Evolutionary conservation across 2,329 filamentous ascomycete genomes (phyloP).

Genomic region (Zymoseptoria brevis): DNA sequence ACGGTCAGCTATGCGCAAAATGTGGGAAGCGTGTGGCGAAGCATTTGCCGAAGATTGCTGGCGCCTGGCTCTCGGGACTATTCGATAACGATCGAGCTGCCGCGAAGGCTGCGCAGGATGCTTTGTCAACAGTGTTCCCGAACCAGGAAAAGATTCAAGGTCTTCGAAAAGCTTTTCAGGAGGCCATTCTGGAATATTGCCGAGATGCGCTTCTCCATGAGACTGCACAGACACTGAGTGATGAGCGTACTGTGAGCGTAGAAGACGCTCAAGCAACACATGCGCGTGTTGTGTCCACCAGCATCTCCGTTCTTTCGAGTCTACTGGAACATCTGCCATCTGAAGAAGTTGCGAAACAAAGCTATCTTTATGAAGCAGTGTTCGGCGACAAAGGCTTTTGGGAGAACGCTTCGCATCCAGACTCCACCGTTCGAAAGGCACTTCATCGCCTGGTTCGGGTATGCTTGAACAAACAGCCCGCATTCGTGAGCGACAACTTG

Average conservation of each 20-base stretch:
- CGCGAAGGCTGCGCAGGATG: conserved; percentile 66
- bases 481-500: conserved; percentile 31
- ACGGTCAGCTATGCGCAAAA: conserved; percentile 52
- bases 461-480: conserved; percentile 41
- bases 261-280: conserved; percentile 87
- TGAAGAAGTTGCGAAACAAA: conserved; percentile 53
- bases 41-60: conserved; percentile 67
- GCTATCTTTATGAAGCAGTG: conserved; percentile 56
- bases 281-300: conserved; percentile 62
- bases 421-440: conserved; percentile 51
- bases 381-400: conserved; percentile 56
- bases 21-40: conserved; percentile 76
- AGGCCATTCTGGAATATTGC: conserved; percentile 73
- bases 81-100: conserved; percentile 79
- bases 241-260: conserved; percentile 72
- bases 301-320: conserved; percentile 47
- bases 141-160: conserved; percentile 69
- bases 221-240: conserved; percentile 73
- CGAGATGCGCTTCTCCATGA: conserved; percentile 69
- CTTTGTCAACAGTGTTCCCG: conserved; percentile 65
- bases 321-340: conserved; percentile 39
- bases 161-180: conserved; percentile 76
- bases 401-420: conserved; percentile 49
- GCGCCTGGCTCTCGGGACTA: conserved; percentile 82
- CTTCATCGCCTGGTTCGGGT: conserved; percentile 49